A percentile compares a stretch with the other conserved stretches of the same genome.
phyloP scores from a whole-genome alignment of 768 basidiomycete species.

The Amanita subjunquillea region DNA sequence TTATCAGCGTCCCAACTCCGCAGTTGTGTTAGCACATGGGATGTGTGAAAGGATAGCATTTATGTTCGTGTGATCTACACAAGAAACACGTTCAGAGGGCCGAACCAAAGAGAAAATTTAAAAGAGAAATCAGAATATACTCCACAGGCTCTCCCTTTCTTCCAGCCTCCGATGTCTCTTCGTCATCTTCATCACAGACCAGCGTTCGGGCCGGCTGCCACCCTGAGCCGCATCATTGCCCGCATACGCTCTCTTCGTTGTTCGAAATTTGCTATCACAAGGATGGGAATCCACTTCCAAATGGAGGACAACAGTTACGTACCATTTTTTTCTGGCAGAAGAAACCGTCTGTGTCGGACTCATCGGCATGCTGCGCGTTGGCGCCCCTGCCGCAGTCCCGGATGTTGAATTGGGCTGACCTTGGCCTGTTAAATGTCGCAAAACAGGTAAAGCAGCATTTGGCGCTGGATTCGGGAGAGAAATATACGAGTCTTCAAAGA shows the following conservation, averaged over 20 bases:
- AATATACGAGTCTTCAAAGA: slow-evolving; percentile 51
- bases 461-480: slow-evolving; percentile 35
- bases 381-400: neutral
- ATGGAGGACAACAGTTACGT: neutral
- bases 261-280: neutral
- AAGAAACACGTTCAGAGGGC: no score
- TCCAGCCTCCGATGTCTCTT: neutral
- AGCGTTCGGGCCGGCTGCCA: neutral
- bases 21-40: no score
- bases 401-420: neutral
- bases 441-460: neutral
- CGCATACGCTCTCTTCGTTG: neutral
- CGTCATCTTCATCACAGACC: neutral
- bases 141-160: neutral
- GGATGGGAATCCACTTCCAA: neutral
- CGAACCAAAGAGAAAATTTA: neutral
- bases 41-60: no score
- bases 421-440: neutral
- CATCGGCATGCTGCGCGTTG: neutral
- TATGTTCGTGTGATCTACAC: no score
- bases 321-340: neutral
- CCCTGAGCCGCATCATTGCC: neutral
- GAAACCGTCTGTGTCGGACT: neutral
- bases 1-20: no score
- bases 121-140: neutral